Percentiles rank a stretch among this genome's conserved stretches.
These are phyloP conservation scores for Geosmithia putterillii DNA, from an alignment of 2,329 filamentous ascomycete genomes.

Conservation along the genomic window DNA sequence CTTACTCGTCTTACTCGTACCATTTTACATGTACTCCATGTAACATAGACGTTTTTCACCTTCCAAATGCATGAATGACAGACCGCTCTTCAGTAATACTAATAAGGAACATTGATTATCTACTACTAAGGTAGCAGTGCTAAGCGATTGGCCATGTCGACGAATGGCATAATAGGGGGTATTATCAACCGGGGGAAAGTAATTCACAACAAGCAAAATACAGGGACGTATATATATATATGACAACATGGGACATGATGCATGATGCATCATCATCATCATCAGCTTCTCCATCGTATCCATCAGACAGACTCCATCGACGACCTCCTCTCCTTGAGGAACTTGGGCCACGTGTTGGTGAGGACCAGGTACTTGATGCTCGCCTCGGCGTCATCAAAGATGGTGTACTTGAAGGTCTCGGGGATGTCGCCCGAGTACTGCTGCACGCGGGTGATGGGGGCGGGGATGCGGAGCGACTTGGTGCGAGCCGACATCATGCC, in stretches of 20 bases:
- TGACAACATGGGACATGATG: background rate
- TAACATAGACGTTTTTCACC: too few species aligned
- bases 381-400: conserved; percentile 49
- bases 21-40: too few species aligned
- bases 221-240: background rate
- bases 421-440: conserved; percentile 30
- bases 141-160: background rate
- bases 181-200: background rate
- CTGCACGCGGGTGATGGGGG: background rate
- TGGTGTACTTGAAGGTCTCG: conserved; percentile 31
- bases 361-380: conserved; percentile 57
- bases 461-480: background rate
- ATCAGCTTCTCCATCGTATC: background rate
- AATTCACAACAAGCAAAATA: background rate
- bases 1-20: too few species aligned
- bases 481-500: conserved; percentile 6
- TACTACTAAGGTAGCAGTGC: too few species aligned
- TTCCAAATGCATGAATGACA: too few species aligned
- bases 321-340: conserved; percentile 28
- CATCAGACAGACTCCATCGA: conserved; percentile 11
- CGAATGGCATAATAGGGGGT: background rate
- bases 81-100: too few species aligned
- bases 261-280: too few species aligned
- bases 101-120: background rate
- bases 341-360: conserved; percentile 58